These are phyloP conservation scores for Decorospora gaudefroyi DNA, from an alignment of 2,329 filamentous ascomycete genomes.

Conservation along the genomic window DNA sequence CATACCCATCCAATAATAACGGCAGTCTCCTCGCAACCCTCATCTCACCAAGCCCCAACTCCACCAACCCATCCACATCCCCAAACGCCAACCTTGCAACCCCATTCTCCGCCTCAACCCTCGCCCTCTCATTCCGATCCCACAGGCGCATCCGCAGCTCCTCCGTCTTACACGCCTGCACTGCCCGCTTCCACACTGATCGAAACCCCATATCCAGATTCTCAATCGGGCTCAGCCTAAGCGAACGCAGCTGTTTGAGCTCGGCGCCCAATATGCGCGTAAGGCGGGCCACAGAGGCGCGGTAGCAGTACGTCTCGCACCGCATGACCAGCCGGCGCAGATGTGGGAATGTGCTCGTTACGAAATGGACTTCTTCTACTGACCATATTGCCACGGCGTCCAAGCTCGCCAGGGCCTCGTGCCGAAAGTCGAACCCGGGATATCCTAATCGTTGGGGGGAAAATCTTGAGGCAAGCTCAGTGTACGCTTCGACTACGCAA, in stretches of 20 bases:
- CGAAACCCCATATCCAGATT: constrained; percentile 23
- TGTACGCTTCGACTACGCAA: constrained; percentile 21
- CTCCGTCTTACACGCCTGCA: constrained; percentile 17
- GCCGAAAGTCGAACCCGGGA: neutral
- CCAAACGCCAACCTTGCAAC: constrained; percentile 21
- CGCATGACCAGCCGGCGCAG: constrained; percentile 17
- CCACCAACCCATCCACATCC: constrained; percentile 9
- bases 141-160: constrained; percentile 14
- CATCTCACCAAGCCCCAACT: constrained; percentile 23
- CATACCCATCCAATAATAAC: neutral
- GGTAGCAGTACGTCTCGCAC: constrained; percentile 23
- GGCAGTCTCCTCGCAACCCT: constrained; percentile 18
- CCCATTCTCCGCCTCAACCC: constrained; percentile 22
- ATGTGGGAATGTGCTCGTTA: constrained; percentile 12
- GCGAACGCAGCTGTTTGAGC: constrained; percentile 9
- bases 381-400: constrained; percentile 22
- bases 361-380: constrained; percentile 10
- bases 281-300: constrained; percentile 14
- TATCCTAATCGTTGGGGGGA: constrained; percentile 1
- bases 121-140: constrained; percentile 15
- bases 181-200: constrained; percentile 20
- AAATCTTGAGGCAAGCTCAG: constrained; percentile 10
- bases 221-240: constrained; percentile 18
- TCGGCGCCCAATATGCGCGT: constrained; percentile 8
- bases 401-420: constrained; percentile 11